phyloP scores from a whole-genome alignment of 768 basidiomycete species.

The Rhodocollybia butyracea region DNA sequence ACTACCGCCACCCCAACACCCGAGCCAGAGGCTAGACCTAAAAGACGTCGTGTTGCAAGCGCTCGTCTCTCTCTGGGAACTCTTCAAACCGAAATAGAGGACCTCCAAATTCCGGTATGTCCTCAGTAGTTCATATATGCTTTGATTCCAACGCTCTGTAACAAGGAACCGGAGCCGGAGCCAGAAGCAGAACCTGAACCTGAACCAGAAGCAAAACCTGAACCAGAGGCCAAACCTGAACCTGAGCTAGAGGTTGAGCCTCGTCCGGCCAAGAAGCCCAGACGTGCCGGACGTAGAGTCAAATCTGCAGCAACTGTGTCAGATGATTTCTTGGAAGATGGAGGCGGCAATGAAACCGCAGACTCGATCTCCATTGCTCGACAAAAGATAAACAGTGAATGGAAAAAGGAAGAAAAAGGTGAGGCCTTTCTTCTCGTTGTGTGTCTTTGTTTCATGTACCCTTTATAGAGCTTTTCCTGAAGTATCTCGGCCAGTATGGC shows the following conservation, averaged over 20 bases:
- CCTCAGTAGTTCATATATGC: too few relatives aligned
- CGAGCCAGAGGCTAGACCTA: slow-evolving; percentile 53
- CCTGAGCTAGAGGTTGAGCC: slow-evolving; percentile 22
- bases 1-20: slow-evolving; percentile 63
- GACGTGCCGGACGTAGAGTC: slow-evolving; percentile 34
- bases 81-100: slow-evolving; percentile 11
- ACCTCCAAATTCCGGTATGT: neutral
- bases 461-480: slow-evolving; percentile 44
- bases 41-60: slow-evolving; percentile 35
- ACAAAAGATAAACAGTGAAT: slow-evolving; percentile 30
- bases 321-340: slow-evolving; percentile 24
- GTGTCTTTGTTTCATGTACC: neutral
- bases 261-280: slow-evolving; percentile 37
- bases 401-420: slow-evolving; percentile 72
- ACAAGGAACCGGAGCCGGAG: too few relatives aligned
- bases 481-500: slow-evolving; percentile 59
- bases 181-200: too few relatives aligned
- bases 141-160: too few relatives aligned
- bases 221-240: slow-evolving; percentile 5
- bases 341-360: slow-evolving; percentile 12
- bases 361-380: slow-evolving; percentile 25
- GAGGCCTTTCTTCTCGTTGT: slow-evolving; percentile 15
- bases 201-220: too few relatives aligned
- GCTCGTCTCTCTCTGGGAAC: slow-evolving; percentile 23
- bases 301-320: slow-evolving; percentile 39